Evolutionary conservation across 371 early-diverging fungal genomes (phyloP).

Genomic region (Funneliformis caledonium): DNA sequence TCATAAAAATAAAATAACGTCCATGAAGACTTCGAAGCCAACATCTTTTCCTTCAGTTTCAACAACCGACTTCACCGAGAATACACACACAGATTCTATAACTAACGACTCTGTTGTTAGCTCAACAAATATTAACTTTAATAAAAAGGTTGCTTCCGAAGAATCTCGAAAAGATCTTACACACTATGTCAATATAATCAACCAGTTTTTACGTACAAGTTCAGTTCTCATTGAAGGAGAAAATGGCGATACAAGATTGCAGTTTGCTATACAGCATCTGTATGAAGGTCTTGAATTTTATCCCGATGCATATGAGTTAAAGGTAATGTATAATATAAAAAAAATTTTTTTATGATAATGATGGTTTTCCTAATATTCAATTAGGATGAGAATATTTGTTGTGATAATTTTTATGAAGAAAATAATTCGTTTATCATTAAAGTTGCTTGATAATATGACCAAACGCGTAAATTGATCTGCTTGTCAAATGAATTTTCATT

Average conservation of each 20-base stretch:
- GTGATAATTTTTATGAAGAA: no score
- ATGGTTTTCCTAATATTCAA: background rate
- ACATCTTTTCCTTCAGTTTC: background rate
- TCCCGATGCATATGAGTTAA: constrained; percentile 27
- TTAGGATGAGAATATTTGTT: background rate
- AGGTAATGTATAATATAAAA: constrained; percentile 2
- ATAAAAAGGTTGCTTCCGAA: background rate
- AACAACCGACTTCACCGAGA: no score
- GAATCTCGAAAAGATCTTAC: background rate
- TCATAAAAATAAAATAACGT: no score
- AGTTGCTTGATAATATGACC: background rate
- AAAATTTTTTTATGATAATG: background rate
- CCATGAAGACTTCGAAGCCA: background rate
- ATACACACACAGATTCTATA: no score
- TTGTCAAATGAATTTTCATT: background rate
- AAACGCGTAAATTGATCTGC: background rate
- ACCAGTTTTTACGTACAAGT: background rate
- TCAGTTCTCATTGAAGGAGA: background rate
- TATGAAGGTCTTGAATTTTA: background rate
- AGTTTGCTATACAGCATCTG: constrained; percentile 2
- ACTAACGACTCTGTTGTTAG: background rate
- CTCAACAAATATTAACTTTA: background rate
- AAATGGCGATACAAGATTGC: background rate
- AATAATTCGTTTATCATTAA: no score
- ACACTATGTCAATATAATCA: background rate